Base-by-base conservation (phyloP, 345 rosid species). In the Camelina neglecta region DNA sequence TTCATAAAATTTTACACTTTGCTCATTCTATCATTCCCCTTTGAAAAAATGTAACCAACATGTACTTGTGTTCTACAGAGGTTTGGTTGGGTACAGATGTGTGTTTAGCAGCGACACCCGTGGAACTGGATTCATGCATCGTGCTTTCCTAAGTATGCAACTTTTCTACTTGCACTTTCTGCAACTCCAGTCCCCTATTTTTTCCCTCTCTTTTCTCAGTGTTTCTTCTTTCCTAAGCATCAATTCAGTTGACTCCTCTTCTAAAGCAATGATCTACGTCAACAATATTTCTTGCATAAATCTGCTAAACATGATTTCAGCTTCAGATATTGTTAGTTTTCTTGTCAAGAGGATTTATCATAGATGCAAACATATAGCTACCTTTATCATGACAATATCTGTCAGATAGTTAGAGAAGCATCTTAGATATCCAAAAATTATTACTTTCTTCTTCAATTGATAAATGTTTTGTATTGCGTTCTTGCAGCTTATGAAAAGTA, bases 41-140 rank as follows among this genome's bases (percentile, higher is more conserved):
- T 53, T 33, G 67, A 72, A 47, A 45, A 72, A 18, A 41, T n/a
- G 6, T 67, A 67, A 66, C 73, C 23, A 36, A 20, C 39, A 7
- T 41, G 24, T 12, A 53, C 59, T 67, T 67, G 44, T 13, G 58
- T 50, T 58, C 67, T 69, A 33, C 84, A 92, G 99, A 85, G 99
- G 99, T 62, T 84, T 95, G 75, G 99, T 95, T 64, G 99, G 99
- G 73, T 95, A 95, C 85, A 88, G 97, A 81, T 90, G 97, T 83
- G 93, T 95, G 79, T 95, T 95, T 87, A 95, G 97, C 87, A 92
- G 97, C 73, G 96, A 86, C 83, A 92, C 97, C 4, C 97, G 97
- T 73, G 99, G 99, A 84, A 86, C 93, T 73, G 97, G 97, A 81
- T 95, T 92, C 80, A 95, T 95, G 99, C 99, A 92, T 65, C 93